Base-by-base conservation (phyloP, 768 basidiomycete genomes). In the Agaricus blazei region DNA sequence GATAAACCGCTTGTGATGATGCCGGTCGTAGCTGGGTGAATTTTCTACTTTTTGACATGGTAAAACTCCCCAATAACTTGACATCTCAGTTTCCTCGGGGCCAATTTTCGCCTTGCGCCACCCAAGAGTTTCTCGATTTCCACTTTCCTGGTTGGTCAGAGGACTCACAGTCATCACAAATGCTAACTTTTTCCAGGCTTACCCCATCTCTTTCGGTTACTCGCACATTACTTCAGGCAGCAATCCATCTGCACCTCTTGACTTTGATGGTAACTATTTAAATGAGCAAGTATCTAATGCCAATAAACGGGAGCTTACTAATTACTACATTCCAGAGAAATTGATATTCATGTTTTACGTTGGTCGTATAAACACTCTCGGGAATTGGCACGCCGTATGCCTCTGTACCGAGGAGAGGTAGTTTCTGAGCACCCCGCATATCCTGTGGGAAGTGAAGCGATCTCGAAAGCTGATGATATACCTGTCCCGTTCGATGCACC, bases 1-100 rank as follows among this genome's bases (percentile, higher is more conserved):
- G 85, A 86, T 61, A 85, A 85, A 61, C 75, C 83, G 7, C 76
- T 81, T 2, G 60, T 78, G 56, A 68, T 75, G 43, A 61, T 82
- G 11, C 74, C 73, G 0, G 57, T 71, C 0, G 57, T 75, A 23
- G 66, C 76, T 3, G 73, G 71, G 80, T 82, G 59, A 46, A 72
- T 62, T 4, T 48, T 12, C 38, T 6, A 9, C 44, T 9, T 43
- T 3, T 41, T n/a, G 4, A 26, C 11, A 11, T 2, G 24, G 48
- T 34, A 31, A 5, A 31, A 5, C 42, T 8, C 9, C 26, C 19
- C n/a, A 48, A 53, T 43, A 45, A 29, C 38, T 15, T n/a, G 15
- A 67, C 66, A 23, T 63, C 59, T 43, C 48, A 60, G 48, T 59
- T 36, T 60, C 59, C 15, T 19, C 19, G 19, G 44, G 9, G 34